Conservation (phyloP, 192 early-diverging fungal species). For the Coemansia javaensis region DNA sequence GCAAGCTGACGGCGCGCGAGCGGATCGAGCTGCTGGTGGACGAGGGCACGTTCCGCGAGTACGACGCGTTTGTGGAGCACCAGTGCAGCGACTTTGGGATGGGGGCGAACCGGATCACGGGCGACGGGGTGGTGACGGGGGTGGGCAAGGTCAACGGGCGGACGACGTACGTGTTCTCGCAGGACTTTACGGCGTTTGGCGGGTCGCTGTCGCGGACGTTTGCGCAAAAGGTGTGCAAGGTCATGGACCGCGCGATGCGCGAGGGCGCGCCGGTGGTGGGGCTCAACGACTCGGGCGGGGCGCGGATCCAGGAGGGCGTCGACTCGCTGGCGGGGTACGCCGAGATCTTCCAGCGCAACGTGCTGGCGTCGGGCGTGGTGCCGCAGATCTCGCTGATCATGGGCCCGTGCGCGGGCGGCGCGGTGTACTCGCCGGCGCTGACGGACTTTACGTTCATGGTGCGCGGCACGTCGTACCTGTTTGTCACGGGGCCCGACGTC, state of each 20-base stretch:
- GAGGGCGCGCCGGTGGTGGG: conserved; percentile 95
- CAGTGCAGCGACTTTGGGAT: conserved; percentile 88
- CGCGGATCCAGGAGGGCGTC: conserved; percentile 97
- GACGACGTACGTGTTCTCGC: conserved; percentile 83
- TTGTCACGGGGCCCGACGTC: conserved; percentile 96
- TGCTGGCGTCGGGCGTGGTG: conserved; percentile 85
- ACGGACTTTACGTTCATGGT: conserved; percentile 98
- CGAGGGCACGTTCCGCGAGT: conserved; percentile 79
- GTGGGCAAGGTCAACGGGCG: conserved; percentile 92
- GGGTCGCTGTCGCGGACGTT: conserved; percentile 84
- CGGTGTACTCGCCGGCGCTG: conserved; percentile 94
- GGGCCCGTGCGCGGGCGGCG: conserved; percentile 97
- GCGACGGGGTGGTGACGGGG: conserved; percentile 95
- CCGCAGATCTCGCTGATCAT: conserved; percentile 96
- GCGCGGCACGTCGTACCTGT: conserved; percentile 89
- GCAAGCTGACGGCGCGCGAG: conserved; percentile 92
- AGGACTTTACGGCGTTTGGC: conserved; percentile 93
- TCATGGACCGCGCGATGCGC: conserved; percentile 88
- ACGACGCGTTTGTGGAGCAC: conserved; percentile 93
- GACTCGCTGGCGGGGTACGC: conserved; percentile 93
- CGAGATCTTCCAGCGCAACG: conserved; percentile 95
- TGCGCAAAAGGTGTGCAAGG: conserved; percentile 88
- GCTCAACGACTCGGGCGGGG: conserved; percentile 95
- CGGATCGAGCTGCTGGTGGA: conserved; percentile 83
- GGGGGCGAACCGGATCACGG: conserved; percentile 73